phyloP scores from a whole-genome alignment of 768 basidiomycete genomes.

The Panellus pusillus region DNA sequence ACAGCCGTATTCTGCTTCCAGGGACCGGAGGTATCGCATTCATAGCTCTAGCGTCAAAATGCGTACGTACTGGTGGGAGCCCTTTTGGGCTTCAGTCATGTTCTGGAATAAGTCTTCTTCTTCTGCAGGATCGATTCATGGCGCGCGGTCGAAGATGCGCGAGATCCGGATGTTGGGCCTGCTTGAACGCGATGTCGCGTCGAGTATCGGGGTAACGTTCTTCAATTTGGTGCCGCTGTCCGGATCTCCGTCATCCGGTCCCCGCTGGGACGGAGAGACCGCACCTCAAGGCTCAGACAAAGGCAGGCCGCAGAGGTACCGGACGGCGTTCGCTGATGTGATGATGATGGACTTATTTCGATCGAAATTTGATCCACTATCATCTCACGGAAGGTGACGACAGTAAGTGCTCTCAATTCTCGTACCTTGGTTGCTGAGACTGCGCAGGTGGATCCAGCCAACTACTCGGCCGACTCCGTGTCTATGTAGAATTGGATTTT shows the following conservation, averaged over 20 bases:
- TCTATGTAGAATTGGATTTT: too few relatives aligned
- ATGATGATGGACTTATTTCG: too few relatives aligned
- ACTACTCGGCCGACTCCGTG: too few relatives aligned
- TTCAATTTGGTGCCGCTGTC: conserved; percentile 51
- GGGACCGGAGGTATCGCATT: conserved; percentile 48
- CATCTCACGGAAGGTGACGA: too few relatives aligned
- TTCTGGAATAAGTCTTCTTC: conserved; percentile 85
- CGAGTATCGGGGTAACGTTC: conserved; percentile 85
- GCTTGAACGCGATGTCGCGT: conserved; percentile 86
- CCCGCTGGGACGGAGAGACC: conserved; percentile 37
- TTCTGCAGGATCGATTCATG: conserved; percentile 83
- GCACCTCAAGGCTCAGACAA: conserved; percentile 39
- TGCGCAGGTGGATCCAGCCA: too few relatives aligned
- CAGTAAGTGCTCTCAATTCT: conserved; percentile 54
- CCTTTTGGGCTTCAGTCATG: conserved; percentile 79
- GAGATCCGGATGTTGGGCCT: conserved; percentile 94
- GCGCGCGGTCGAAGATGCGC: conserved; percentile 94
- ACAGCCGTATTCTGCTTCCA: conserved; percentile 87
- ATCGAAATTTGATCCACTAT: conserved; percentile 54
- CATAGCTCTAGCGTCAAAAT: conserved; percentile 37
- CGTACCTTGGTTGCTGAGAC: too few relatives aligned
- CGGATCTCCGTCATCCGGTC: conserved; percentile 30
- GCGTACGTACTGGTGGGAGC: too few relatives aligned
- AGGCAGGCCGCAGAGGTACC: conserved; percentile 49
- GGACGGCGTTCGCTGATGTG: too few relatives aligned